A percentile compares a stretch with the other conserved stretches of the same genome.
Evolutionary conservation across 2,329 filamentous ascomycete genomes (phyloP).

Genomic region (Fusarium temperatum): DNA sequence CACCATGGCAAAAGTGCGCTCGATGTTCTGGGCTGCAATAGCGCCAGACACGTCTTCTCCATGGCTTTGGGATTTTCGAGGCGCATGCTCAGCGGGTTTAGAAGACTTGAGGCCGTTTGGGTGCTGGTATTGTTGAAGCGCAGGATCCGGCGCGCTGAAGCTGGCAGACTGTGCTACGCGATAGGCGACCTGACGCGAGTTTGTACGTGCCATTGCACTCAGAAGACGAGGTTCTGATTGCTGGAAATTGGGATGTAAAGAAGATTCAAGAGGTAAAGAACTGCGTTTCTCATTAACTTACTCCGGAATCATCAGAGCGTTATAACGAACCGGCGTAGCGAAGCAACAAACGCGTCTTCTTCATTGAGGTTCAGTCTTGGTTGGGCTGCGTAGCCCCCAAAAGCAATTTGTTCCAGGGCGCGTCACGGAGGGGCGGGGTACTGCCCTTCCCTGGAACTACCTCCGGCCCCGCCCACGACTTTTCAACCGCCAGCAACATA

Average conservation of each 20-base stretch:
- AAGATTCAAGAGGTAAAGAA: background rate
- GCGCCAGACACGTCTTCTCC: background rate
- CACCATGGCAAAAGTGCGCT: background rate
- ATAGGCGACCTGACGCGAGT: background rate
- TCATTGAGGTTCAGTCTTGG: background rate
- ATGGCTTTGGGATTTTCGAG: background rate
- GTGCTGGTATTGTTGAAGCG: background rate
- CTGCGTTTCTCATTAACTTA: fast-evolving
- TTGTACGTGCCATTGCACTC: no score
- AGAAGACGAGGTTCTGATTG: no score
- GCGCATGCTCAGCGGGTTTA: fast-evolving
- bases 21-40: fast-evolving
- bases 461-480: background rate
- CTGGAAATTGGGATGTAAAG: background rate
- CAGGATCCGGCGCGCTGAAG: background rate
- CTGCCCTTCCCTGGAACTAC: background rate
- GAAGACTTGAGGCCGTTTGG: background rate
- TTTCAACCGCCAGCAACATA: background rate
- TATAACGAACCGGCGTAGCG: background rate
- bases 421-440: background rate
- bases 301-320: background rate
- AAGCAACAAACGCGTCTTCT: background rate
- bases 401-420: background rate
- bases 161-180: background rate
- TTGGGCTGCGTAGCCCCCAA: background rate